Percentiles rank a stretch among this genome's conserved stretches.
Conservation (phyloP, 371 early-diverging fungal genomes). For the Lichtheimia hyalospora region DNA sequence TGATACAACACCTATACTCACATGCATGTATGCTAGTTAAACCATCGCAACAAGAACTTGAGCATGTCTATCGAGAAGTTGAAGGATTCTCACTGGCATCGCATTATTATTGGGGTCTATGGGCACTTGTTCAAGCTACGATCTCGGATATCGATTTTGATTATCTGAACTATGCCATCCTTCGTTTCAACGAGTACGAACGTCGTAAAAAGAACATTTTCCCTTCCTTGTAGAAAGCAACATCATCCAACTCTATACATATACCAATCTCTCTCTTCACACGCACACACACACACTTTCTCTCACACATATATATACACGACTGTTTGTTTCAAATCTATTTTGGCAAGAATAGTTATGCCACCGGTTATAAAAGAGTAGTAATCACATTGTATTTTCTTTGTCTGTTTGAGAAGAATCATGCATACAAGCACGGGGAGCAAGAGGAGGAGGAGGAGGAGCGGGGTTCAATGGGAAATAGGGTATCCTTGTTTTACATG, state of each 20-base stretch:
- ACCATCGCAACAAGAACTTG: conserved; percentile 55
- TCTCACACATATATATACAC: neutral
- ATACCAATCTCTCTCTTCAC: neutral
- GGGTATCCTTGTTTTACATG: conserved; percentile 33
- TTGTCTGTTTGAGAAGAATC: no score
- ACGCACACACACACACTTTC: neutral
- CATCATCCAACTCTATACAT: neutral
- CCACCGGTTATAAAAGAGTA: no score
- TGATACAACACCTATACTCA: neutral
- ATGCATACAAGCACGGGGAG: no score
- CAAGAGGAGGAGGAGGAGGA: no score
- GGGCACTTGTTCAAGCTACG: conserved; percentile 89
- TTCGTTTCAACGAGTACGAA: conserved; percentile 79
- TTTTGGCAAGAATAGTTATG: no score
- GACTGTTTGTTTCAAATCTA: neutral
- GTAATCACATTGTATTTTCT: no score
- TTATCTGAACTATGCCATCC: conserved; percentile 87
- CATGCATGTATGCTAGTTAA: neutral
- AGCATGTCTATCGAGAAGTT: conserved; percentile 72
- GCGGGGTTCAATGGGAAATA: no score
- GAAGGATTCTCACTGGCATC: conserved; percentile 84
- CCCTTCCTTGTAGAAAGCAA: conserved; percentile 8
- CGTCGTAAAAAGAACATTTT: conserved; percentile 45
- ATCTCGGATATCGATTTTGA: conserved; percentile 92
- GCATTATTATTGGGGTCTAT: conserved; percentile 92